Conservation (phyloP, 148 eudicot species). For the Hydrangea macrophylla region DNA sequence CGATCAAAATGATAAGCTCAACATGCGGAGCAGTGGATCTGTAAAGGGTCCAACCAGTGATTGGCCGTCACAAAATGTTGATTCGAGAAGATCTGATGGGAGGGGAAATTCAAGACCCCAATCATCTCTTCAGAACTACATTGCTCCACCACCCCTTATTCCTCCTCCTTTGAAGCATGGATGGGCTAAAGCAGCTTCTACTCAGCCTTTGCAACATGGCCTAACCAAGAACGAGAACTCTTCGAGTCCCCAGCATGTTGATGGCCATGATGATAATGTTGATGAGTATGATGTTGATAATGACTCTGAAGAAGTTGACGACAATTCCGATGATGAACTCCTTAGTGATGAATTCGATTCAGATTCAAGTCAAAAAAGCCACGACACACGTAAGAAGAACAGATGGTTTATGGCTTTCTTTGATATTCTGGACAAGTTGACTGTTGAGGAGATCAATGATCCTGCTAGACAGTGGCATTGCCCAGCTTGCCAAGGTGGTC, state of each 20-base stretch:
- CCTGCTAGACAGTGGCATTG: constrained; percentile 77
- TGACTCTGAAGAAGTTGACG: constrained; percentile 41
- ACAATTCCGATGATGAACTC: constrained; percentile 45
- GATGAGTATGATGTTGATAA: constrained; percentile 26
- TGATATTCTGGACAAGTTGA: constrained; percentile 39
- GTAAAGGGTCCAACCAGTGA: constrained; percentile 27
- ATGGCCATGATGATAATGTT: constrained; percentile 18
- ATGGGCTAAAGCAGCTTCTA: constrained; percentile 27
- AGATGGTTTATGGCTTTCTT: constrained; percentile 49
- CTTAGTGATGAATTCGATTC: constrained; percentile 51
- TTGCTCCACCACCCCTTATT: constrained; percentile 16
- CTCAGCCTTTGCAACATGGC: constrained; percentile 16
- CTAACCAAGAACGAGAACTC: constrained; percentile 3
- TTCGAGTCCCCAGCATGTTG: constrained; percentile 8
- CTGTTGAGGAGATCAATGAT: constrained; percentile 49
- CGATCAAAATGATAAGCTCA: constrained; percentile 32
- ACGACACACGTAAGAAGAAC: constrained; percentile 49
- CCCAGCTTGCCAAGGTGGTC: constrained; percentile 81
- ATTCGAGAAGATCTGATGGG: constrained; percentile 25
- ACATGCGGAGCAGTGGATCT: constrained; percentile 23
- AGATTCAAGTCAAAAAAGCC: constrained; percentile 46
- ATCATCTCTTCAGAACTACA: background rate
- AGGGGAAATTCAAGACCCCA: constrained; percentile 27
- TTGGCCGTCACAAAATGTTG: constrained; percentile 17
- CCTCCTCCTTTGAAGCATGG: constrained; percentile 45